Evolutionary conservation across 2,329 filamentous ascomycete genomes (phyloP).

Genomic region (Monilinia fructigena): DNA sequence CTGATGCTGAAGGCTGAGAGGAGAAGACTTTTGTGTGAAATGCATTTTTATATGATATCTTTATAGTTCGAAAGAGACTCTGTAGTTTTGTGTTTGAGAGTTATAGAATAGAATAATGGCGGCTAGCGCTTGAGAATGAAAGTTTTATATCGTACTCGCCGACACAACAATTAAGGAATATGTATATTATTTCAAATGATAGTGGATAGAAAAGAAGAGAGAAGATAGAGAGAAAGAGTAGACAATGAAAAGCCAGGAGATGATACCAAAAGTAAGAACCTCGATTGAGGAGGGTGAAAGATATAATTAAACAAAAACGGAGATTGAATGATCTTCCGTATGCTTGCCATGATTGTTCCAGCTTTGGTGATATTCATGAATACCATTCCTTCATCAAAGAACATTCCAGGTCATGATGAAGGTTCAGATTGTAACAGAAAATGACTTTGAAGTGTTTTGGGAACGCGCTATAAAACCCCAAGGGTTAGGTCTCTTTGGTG

Average conservation of each 20-base stretch:
- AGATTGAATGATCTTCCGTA: slow-evolving; percentile 30
- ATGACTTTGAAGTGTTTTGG: slow-evolving; percentile 10
- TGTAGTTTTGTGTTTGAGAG: slow-evolving; percentile 23
- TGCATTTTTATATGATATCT: slow-evolving; percentile 37
- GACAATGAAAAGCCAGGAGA: slow-evolving; percentile 16
- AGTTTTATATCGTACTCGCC: slow-evolving; percentile 38
- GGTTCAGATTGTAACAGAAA: slow-evolving; percentile 13
- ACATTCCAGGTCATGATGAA: slow-evolving; percentile 16
- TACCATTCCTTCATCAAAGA: slow-evolving; percentile 19
- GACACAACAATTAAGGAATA: slow-evolving; percentile 34
- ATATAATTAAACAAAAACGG: slow-evolving; percentile 33
- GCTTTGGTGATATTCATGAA: slow-evolving; percentile 5
- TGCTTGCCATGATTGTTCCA: slow-evolving; percentile 17
- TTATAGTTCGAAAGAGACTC: slow-evolving; percentile 32
- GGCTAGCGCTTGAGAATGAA: slow-evolving; percentile 35
- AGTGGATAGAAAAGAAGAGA: slow-evolving; percentile 18
- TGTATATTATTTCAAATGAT: not conserved
- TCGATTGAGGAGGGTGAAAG: slow-evolving; percentile 22
- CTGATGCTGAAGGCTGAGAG: slow-evolving; percentile 36
- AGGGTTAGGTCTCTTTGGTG: not conserved
- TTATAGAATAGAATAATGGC: slow-evolving; percentile 26
- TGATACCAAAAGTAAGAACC: slow-evolving; percentile 20
- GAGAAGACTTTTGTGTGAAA: slow-evolving; percentile 36
- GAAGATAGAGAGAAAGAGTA: slow-evolving; percentile 17
- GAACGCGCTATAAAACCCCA: slow-evolving; percentile 13